These are phyloP conservation scores for Penicillium sclerotigenum DNA, from an alignment of 2,329 filamentous ascomycete genomes.

Conservation along the genomic window DNA sequence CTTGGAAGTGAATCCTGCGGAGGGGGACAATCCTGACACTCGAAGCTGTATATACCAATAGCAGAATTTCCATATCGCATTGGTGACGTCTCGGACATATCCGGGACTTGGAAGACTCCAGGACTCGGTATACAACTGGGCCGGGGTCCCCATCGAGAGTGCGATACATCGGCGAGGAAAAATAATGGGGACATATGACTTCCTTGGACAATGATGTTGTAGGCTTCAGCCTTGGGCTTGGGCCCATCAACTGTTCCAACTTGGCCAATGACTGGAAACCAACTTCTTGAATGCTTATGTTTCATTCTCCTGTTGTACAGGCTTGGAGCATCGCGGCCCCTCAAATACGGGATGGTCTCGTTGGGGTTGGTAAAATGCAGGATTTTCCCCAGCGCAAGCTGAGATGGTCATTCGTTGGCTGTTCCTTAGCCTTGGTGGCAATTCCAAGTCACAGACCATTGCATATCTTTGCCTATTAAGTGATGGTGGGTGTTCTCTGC, in stretches of 20 bases:
- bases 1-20: background rate
- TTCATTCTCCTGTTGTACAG: background rate
- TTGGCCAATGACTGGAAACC: background rate
- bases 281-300: background rate
- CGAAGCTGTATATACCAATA: background rate
- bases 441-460: background rate
- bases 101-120: conserved; percentile 5
- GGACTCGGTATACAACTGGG: conserved; percentile 1
- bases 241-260: no score
- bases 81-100: conserved; percentile 11
- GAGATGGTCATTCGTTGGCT: conserved; percentile 14
- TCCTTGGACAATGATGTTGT: no score
- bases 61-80: background rate
- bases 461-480: background rate
- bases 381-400: conserved; percentile 13
- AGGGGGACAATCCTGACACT: conserved; percentile 9
- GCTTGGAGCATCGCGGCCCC: background rate
- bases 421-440: background rate
- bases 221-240: no score
- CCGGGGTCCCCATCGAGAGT: conserved; percentile 20
- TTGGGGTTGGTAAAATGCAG: conserved; percentile 1
- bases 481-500: background rate
- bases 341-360: no score
- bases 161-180: conserved; percentile 7
- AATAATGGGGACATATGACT: no score